Conservation (phyloP, 2,329 filamentous ascomycete genomes). For the Aspergillus fischeri region DNA sequence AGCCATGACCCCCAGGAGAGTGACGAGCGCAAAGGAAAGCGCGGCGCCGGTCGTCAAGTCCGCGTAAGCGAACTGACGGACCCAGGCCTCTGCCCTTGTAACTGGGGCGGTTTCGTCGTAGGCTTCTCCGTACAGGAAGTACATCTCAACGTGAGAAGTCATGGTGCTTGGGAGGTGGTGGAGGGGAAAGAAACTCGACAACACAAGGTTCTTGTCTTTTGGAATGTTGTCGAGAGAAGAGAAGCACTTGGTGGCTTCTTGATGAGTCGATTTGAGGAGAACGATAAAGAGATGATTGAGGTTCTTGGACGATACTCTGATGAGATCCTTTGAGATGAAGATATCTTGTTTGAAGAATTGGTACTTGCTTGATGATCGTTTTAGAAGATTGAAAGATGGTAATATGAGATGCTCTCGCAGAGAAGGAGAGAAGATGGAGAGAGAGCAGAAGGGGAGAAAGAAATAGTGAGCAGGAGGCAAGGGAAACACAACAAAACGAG, state of each 20-base stretch:
- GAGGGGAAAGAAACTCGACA: not conserved
- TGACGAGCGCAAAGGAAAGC: conserved; percentile 5
- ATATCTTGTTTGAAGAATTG: too few relatives aligned
- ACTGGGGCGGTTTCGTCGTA: not conserved
- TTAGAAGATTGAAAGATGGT: not conserved
- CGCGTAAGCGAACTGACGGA: conserved; percentile 2
- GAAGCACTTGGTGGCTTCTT: too few relatives aligned
- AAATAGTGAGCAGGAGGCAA: not conserved
- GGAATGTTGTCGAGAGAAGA: too few relatives aligned
- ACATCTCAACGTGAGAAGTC: conserved; percentile 12
- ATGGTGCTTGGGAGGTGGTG: conserved; percentile 5
- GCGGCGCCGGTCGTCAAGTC: conserved; percentile 10
- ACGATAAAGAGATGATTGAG: too few relatives aligned
- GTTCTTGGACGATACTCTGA: too few relatives aligned
- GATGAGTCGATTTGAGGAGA: too few relatives aligned
- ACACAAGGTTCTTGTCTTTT: too few relatives aligned
- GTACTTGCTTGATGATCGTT: too few relatives aligned
- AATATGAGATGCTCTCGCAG: not conserved
- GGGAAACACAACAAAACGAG: not conserved
- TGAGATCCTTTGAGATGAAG: too few relatives aligned
- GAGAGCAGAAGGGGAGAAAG: not conserved
- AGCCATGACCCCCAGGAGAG: conserved; percentile 2
- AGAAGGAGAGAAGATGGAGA: not conserved
- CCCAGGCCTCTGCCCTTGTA: not conserved
- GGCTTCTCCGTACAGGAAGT: conserved; percentile 12